phyloP scores from a whole-genome alignment of 345 rosid species.

The Eucalyptus tenuipes region DNA sequence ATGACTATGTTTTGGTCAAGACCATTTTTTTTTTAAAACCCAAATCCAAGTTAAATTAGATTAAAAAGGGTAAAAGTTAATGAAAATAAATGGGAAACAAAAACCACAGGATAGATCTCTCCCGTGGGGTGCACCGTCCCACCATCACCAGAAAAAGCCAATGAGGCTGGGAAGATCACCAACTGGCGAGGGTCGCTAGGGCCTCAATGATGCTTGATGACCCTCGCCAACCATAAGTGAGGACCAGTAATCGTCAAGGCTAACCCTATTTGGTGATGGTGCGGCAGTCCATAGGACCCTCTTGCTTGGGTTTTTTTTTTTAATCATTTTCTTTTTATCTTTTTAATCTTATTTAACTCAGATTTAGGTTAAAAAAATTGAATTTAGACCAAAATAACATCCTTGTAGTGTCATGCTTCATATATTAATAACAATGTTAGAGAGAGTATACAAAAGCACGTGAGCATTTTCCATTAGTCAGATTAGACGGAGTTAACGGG shows the following conservation, averaged over 20 bases:
- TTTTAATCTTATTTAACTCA: neutral
- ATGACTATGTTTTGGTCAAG: neutral
- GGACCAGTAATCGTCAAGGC: fast-evolving
- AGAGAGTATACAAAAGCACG: neutral
- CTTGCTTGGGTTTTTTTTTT: neutral
- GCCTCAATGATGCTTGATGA: neutral
- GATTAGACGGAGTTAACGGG: fast-evolving
- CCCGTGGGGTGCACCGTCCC: neutral
- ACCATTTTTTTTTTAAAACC: neutral
- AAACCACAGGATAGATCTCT: neutral
- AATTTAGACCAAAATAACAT: neutral
- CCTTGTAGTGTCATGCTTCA: neutral
- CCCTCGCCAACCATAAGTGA: neutral
- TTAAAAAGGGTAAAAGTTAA: neutral
- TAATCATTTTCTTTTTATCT: fast-evolving
- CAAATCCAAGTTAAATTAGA: neutral
- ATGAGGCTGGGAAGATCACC: neutral
- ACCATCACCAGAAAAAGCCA: neutral
- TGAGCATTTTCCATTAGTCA: neutral
- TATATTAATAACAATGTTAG: neutral
- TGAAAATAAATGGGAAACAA: neutral
- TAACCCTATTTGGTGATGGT: neutral
- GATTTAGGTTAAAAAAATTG: neutral
- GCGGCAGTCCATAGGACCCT: neutral
- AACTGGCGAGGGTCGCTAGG: fast-evolving